Conservation (phyloP, 495 filamentous ascomycete species). For the Mycothermus thermophilus region DNA sequence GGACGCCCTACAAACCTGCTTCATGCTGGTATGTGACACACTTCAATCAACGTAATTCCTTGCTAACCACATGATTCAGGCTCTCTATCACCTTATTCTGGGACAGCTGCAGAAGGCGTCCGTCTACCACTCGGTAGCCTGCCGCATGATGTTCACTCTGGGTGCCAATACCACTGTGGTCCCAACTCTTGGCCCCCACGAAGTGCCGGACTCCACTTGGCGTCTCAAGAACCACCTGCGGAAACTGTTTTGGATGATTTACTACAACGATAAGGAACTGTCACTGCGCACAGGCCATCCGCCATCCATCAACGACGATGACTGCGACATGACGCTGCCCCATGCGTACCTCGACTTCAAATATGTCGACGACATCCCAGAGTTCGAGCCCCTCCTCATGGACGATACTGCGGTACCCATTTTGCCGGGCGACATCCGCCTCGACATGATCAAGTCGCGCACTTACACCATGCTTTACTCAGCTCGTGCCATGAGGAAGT, state of each 20-base stretch:
- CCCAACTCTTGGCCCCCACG: slow-evolving; percentile 3
- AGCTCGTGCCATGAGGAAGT: slow-evolving; percentile 30
- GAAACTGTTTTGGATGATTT: slow-evolving; percentile 41
- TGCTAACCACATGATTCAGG: slow-evolving; percentile 12
- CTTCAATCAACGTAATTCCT: neutral
- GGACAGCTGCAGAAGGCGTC: slow-evolving; percentile 34
- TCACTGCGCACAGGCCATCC: slow-evolving; percentile 38
- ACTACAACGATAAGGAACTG: slow-evolving; percentile 38
- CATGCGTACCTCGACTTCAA: slow-evolving; percentile 29
- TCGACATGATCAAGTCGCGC: slow-evolving; percentile 38
- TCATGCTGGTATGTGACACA: slow-evolving; percentile 36
- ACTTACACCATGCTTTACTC: slow-evolving; percentile 36
- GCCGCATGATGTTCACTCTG: slow-evolving; percentile 34
- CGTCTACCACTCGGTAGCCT: slow-evolving; percentile 29
- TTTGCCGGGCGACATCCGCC: slow-evolving; percentile 34
- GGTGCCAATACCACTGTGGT: slow-evolving; percentile 25
- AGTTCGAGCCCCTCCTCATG: slow-evolving; percentile 1
- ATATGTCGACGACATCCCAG: slow-evolving; percentile 10
- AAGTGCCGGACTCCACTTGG: neutral
- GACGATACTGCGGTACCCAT: slow-evolving; percentile 24
- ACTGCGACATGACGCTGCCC: slow-evolving; percentile 40
- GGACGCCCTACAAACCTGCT: slow-evolving; percentile 29
- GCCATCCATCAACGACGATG: slow-evolving; percentile 36
- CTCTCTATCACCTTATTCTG: slow-evolving; percentile 29
- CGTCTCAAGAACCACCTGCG: slow-evolving; percentile 23